phyloP scores from a whole-genome alignment of 192 early-diverging fungal species.

The Coemansia sp. region DNA sequence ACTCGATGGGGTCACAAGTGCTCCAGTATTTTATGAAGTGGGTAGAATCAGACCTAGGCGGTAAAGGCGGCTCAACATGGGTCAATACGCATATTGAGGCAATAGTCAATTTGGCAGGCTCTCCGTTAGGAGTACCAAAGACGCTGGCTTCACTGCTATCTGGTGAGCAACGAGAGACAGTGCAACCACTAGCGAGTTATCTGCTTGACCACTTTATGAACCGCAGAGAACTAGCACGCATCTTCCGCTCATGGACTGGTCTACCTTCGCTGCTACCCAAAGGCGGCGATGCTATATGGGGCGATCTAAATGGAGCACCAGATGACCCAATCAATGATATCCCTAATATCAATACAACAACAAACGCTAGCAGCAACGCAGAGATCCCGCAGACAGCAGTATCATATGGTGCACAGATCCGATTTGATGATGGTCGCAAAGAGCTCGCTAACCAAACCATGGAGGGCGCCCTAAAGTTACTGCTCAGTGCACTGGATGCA shows the following conservation, averaged over 20 bases:
- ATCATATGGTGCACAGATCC: conserved; percentile 58
- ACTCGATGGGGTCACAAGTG: conserved; percentile 63
- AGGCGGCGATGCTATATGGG: conserved; percentile 83
- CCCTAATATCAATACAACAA: conserved; percentile 7
- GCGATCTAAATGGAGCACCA: conserved; percentile 62
- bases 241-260: conserved; percentile 84
- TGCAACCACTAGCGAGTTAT: conserved; percentile 72
- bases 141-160: conserved; percentile 71
- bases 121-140: conserved; percentile 85
- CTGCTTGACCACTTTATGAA: conserved; percentile 86
- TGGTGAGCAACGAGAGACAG: conserved; percentile 84
- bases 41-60: conserved; percentile 69
- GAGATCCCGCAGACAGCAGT: background rate
- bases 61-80: conserved; percentile 72
- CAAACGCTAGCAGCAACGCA: background rate
- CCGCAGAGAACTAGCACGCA: conserved; percentile 64
- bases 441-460: conserved; percentile 43
- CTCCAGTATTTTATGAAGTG: conserved; percentile 86
- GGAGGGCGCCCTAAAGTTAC: conserved; percentile 53
- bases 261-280: conserved; percentile 76
- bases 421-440: conserved; percentile 40
- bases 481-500: conserved; percentile 55
- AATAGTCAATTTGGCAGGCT: conserved; percentile 83
- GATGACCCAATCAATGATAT: conserved; percentile 56
- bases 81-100: conserved; percentile 72